Evolutionary conservation across 2,329 filamentous ascomycete species (phyloP), one percentile per base, ranked within the genome.

Genomic region (Diaporthe sp.): DNA sequence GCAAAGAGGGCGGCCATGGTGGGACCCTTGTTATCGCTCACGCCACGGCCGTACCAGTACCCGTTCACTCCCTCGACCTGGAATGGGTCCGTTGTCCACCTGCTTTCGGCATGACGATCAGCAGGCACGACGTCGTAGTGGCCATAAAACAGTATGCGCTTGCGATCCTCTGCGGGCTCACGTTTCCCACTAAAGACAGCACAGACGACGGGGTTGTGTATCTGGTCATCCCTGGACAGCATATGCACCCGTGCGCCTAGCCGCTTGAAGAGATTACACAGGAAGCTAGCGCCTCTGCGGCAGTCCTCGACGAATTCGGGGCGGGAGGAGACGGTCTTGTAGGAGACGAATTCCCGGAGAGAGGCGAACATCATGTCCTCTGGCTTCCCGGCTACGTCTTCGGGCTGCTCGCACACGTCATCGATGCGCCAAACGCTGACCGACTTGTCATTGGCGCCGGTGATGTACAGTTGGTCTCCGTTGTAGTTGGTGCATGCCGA

Each of bases 121-220:
- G 97, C 97, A 0, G 95, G 91, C 4, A 99, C 97, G 3, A 99
- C 96, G 81, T 99, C 97, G 85, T 99, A 99, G 82, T 99, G 97
- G 0, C 97, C 97, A 80, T 99, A 99, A 82, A 99, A 99, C 0
- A 99, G 86, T 12, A 98, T 94, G 39, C 94, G 95, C 84, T 97
- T 98, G 25, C 94, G 90, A 35, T 90, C 87, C 35, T 90, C 88
- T 0, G 90, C 85, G 1, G 91, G 90, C 15, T 91, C 88, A 75
- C 89, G 91, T 82, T 92, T 97, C 5, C 93, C 95, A 58, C 91
- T 90, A 81, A 99, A 99, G 75, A 93, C 94, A 53, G 97, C 97
- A 78, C 94, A 93, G 0, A 99, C 95, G n/a, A 99, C 93, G 0
- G 97, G 97, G 80, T 98, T 98, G 78, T 94, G 93, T 17, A 82